Evolutionary conservation across 306 rosid species (phyloP).

Genomic region (Vigna reflexopilosa): DNA sequence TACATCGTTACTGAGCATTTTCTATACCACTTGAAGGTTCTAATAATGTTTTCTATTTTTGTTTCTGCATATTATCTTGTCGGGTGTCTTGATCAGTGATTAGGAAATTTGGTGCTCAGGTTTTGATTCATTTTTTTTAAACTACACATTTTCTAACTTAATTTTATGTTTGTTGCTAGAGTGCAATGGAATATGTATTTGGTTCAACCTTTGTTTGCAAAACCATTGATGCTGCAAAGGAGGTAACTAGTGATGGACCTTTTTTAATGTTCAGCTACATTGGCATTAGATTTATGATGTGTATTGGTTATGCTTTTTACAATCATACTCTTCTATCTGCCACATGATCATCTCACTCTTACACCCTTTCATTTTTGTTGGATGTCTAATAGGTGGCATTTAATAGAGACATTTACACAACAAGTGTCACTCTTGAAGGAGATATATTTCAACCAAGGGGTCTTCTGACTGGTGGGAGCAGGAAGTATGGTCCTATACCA

Average conservation of each 20-base stretch:
- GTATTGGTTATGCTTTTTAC: constrained; percentile 15
- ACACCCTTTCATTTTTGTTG: constrained; percentile 31
- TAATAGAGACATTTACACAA: constrained; percentile 68
- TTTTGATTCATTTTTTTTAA: constrained; percentile 23
- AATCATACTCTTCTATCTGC: not conserved
- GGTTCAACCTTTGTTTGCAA: constrained; percentile 98
- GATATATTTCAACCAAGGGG: constrained; percentile 98
- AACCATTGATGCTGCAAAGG: constrained; percentile 81
- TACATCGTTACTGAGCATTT: constrained; percentile 36
- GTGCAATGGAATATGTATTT: constrained; percentile 90
- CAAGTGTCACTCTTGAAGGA: constrained; percentile 98
- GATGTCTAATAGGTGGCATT: constrained; percentile 78
- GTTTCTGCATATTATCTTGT: constrained; percentile 12
- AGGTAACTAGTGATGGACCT: constrained; percentile 66
- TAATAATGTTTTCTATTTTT: constrained; percentile 15
- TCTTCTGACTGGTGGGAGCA: constrained; percentile 97
- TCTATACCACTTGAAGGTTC: constrained; percentile 33
- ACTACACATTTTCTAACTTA: constrained; percentile 24
- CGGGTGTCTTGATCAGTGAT: not conserved
- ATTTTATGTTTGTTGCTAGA: constrained; percentile 57
- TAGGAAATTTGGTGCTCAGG: not conserved
- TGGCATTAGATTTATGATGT: constrained; percentile 27
- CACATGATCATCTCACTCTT: constrained; percentile 37
- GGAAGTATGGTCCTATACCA: constrained; percentile 67
- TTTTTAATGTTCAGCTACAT: constrained; percentile 27